phyloP scores from a whole-genome alignment of 2,329 filamentous ascomycete species.

The Aspergillus sp. region DNA sequence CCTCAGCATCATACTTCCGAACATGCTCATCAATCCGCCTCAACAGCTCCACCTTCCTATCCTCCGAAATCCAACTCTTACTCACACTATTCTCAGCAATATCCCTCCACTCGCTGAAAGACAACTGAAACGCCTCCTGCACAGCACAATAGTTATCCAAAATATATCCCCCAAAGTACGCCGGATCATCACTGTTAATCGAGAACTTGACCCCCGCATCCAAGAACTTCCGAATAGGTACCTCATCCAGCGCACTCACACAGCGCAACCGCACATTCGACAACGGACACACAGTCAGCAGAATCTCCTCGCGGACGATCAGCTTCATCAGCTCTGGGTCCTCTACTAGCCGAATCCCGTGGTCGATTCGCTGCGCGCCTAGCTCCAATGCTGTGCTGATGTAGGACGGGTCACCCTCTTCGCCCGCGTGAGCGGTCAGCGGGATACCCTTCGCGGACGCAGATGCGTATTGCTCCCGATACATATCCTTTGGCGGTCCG shows the following conservation, averaged over 20 bases:
- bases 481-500: constrained; percentile 51
- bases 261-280: constrained; percentile 63
- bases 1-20: constrained; percentile 10
- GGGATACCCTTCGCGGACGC: constrained; percentile 49
- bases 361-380: constrained; percentile 62
- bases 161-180: constrained; percentile 70
- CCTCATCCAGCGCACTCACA: constrained; percentile 46
- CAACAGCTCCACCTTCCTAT: constrained; percentile 56
- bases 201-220: constrained; percentile 60
- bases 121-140: constrained; percentile 62
- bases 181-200: constrained; percentile 68
- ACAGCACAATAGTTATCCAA: constrained; percentile 69
- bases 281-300: constrained; percentile 67
- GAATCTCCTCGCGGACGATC: constrained; percentile 50
- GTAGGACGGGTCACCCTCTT: constrained; percentile 64
- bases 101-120: constrained; percentile 57
- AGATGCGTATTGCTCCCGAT: constrained; percentile 54
- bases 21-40: constrained; percentile 27
- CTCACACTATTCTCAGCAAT: constrained; percentile 58
- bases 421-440: constrained; percentile 68
- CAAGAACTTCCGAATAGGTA: constrained; percentile 58
- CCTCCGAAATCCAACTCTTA: constrained; percentile 62
- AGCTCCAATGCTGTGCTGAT: constrained; percentile 60
- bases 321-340: constrained; percentile 53
- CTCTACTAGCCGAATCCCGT: constrained; percentile 61